Evolutionary conservation across 1,284 basidiomycete species (phyloP).

Genomic region (Porogramme epimiltina): DNA sequence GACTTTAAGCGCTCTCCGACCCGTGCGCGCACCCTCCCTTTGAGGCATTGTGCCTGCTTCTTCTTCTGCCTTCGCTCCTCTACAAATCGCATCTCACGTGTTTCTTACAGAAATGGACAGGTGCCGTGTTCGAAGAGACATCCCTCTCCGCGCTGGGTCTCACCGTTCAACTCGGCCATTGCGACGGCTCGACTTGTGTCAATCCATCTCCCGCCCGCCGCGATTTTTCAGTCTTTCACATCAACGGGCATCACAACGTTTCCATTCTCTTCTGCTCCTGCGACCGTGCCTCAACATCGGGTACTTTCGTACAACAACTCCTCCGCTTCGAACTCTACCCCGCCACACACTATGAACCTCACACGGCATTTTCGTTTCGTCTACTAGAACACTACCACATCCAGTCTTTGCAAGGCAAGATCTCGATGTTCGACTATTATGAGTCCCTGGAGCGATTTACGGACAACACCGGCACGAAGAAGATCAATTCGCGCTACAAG

Average conservation of each 20-base stretch:
- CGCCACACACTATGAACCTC: conserved; percentile 2
- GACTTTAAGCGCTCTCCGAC: too few species aligned
- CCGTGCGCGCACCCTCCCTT: too few species aligned
- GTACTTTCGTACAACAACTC: conserved; percentile 3
- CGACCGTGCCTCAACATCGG: conserved; percentile 13
- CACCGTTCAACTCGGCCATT: conserved; percentile 12
- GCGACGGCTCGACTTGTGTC: neutral
- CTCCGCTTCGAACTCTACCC: conserved; percentile 18
- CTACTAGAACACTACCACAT: conserved; percentile 15
- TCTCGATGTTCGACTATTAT: conserved; percentile 22
- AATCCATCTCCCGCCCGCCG: neutral
- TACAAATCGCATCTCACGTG: conserved; percentile 24
- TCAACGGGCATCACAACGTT: neutral
- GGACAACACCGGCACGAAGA: conserved; percentile 12
- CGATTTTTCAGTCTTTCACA: neutral
- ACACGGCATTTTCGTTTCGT: conserved; percentile 15
- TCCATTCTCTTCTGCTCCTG: conserved; percentile 6
- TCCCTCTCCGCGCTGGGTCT: conserved; percentile 6
- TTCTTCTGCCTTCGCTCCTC: conserved; percentile 26
- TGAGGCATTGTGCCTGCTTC: too few species aligned
- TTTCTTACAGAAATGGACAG: conserved; percentile 19
- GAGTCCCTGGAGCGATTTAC: conserved; percentile 9
- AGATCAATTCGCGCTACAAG: conserved; percentile 10
- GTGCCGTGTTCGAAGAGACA: neutral
- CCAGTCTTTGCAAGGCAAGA: conserved; percentile 16